Base-by-base conservation (phyloP, 441 rosid genomes). In the Eutrema salsugineum region DNA sequence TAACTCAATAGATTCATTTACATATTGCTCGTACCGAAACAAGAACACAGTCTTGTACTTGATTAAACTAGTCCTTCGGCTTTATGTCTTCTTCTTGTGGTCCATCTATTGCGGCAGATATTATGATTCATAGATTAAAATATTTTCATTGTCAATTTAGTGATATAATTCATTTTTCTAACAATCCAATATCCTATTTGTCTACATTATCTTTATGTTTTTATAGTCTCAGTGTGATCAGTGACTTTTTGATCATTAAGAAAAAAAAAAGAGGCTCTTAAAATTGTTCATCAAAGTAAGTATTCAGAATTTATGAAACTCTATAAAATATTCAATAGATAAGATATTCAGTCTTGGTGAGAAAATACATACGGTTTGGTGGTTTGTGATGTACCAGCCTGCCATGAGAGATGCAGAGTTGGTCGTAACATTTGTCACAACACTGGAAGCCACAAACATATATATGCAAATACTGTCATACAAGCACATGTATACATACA, bases 371-470 rank as follows among this genome's bases (percentile, higher is more conserved):
- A 53, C 63, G 17, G 16, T 14, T 71, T 53, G 49, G 70, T 72
- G 17, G 42, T 17, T 63, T 63, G 32, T 63, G 39, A 63, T 15
- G 49, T 44, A 55, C 70, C 16, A 6, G 60, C 70, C 16, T 6
- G 60, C 10, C 59, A 38, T 17, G 51, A 66, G 39, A 66, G 62
- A 48, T 73, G 60, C 72, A 57, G 47, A 57, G 61, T 57, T 66
- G 53, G 47, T 66, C 47, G 62, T 73, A 40, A 66, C 61, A 66
- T 59, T 73, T 73, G 78, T 73, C 78, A 73, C 55, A 59, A 32
- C 32, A 49, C 16, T 39, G 60, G 72, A 49, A 57, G 59, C 53
- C 57, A 56, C 46, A 30, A 48, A 73, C 60, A 73, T 36, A 63
- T 6, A 10, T 17, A 63, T 47, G 63, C 63, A 53, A 40, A 22